Conservation (phyloP, 2,329 filamentous ascomycete species). For the Colletotrichum echinochloae region DNA sequence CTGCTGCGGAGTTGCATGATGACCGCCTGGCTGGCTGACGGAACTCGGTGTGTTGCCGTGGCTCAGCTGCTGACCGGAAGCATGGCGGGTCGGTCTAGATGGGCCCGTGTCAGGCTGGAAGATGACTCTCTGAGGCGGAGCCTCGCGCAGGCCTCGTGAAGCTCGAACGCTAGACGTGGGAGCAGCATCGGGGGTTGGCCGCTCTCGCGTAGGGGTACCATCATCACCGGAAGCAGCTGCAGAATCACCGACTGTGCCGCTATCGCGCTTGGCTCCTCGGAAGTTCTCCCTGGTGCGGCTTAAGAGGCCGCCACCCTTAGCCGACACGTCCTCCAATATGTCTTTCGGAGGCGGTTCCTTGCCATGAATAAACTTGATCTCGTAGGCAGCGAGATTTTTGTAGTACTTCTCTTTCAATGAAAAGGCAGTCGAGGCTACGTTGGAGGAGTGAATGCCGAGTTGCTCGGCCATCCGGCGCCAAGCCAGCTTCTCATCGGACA, state of each 20-base stretch:
- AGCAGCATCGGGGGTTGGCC: slow-evolving; percentile 62
- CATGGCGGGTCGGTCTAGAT: slow-evolving; percentile 72
- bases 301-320: slow-evolving; percentile 84
- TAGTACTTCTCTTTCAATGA: slow-evolving; percentile 90
- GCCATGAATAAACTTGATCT: slow-evolving; percentile 81
- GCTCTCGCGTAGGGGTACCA: slow-evolving; percentile 67
- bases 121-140: slow-evolving; percentile 85
- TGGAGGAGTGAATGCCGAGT: slow-evolving; percentile 79
- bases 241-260: slow-evolving; percentile 34
- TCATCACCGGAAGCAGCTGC: slow-evolving; percentile 39
- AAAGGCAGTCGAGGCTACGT: slow-evolving; percentile 86
- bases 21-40: slow-evolving; percentile 41
- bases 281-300: slow-evolving; percentile 84
- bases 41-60: slow-evolving; percentile 45
- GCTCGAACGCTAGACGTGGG: slow-evolving; percentile 65
- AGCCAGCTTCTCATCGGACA: slow-evolving; percentile 85
- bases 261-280: slow-evolving; percentile 60
- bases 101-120: slow-evolving; percentile 84
- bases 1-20: slow-evolving; percentile 43
- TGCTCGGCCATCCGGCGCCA: slow-evolving; percentile 85
- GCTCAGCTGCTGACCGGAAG: slow-evolving; percentile 48
- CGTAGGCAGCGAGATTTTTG: slow-evolving; percentile 88
- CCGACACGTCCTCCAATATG: slow-evolving; percentile 88
- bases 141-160: slow-evolving; percentile 78
- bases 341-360: slow-evolving; percentile 88